Percentiles rank a stretch among this genome's conserved stretches.
Conservation (phyloP, 202 grass and related monocot species). For the Setaria viridis region DNA sequence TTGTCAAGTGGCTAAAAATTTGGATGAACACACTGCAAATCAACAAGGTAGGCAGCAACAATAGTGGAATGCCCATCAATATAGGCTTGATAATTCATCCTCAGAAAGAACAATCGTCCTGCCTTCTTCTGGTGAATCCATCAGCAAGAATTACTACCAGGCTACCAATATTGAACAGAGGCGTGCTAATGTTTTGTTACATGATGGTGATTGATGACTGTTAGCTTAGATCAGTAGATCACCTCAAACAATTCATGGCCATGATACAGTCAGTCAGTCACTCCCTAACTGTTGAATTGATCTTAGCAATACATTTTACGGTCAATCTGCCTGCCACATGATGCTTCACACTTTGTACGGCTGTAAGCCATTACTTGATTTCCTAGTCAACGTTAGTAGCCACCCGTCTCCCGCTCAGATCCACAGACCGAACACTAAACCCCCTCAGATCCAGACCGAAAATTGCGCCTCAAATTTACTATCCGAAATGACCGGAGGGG, state of each 20-base stretch:
- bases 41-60: conserved; percentile 19
- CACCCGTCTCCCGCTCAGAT: conserved; percentile 30
- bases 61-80: background rate
- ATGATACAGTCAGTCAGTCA: background rate
- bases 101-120: conserved; percentile 13
- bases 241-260: background rate
- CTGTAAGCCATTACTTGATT: background rate
- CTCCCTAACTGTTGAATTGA: background rate
- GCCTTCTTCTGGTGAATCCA: background rate
- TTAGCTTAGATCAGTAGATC: conserved; percentile 17
- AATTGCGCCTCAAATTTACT: background rate
- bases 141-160: background rate
- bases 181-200: background rate
- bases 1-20: background rate
- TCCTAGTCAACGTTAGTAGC: conserved; percentile 35
- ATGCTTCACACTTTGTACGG: background rate
- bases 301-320: background rate
- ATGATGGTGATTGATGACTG: background rate
- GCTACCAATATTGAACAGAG: background rate
- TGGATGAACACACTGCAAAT: background rate
- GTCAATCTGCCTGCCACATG: background rate
- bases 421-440: conserved; percentile 16
- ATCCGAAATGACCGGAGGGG: background rate
- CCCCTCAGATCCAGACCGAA: conserved; percentile 42
- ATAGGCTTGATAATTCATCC: background rate